Percentiles rank a stretch among this genome's conserved stretches.
phyloP scores from a whole-genome alignment of 352 stramenopile genomes.

The Phytopythium ostracodes region DNA sequence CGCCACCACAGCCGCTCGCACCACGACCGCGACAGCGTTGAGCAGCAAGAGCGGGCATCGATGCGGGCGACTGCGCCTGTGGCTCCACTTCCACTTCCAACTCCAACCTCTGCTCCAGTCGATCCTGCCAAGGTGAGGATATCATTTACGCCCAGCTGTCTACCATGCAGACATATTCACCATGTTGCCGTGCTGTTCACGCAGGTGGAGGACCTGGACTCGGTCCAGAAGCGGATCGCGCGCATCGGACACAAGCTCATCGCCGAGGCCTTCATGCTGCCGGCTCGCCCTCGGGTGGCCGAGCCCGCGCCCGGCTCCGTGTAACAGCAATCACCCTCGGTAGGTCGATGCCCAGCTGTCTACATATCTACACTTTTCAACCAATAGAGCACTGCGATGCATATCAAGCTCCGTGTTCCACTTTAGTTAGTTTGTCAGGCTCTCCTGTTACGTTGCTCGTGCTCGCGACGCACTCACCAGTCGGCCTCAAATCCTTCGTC shows the following conservation, averaged over 20 bases:
- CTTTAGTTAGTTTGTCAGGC: no score
- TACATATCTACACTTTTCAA: background rate
- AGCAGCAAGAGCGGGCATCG: background rate
- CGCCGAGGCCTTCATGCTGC: conserved; percentile 45
- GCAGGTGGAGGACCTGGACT: conserved; percentile 6
- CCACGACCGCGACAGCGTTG: conserved; percentile 6
- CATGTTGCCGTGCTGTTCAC: background rate
- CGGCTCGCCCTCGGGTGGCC: conserved; percentile 1
- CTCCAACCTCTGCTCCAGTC: background rate
- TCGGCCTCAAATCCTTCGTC: conserved; percentile 58
- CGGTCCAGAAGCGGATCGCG: conserved; percentile 54
- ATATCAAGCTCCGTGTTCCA: background rate
- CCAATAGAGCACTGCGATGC: background rate
- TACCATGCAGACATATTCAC: background rate
- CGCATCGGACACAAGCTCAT: conserved; percentile 72
- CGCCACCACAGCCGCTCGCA: conserved; percentile 2
- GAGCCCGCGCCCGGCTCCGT: background rate
- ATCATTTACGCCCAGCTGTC: background rate
- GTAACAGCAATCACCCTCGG: background rate
- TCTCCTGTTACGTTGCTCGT: background rate
- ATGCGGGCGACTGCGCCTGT: conserved; percentile 1
- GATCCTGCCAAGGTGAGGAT: background rate
- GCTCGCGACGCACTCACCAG: conserved; percentile 16
- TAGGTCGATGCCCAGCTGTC: background rate
- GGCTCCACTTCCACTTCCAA: conserved; percentile 1